Evolutionary conservation across 352 stramenopile genomes (phyloP).

Genomic region (Phytophthora capsici): DNA sequence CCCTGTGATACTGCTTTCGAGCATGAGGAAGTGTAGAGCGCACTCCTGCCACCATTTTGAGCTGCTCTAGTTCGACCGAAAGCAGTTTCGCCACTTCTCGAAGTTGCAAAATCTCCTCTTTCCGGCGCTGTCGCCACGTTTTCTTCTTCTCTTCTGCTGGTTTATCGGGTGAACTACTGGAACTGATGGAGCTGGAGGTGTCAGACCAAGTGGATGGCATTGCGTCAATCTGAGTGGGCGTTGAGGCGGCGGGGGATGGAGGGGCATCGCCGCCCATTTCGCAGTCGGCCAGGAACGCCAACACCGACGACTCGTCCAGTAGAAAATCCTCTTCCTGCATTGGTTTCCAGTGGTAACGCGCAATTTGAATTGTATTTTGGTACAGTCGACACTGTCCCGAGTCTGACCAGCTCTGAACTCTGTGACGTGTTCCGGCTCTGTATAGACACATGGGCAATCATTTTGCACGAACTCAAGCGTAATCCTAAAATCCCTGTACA

Average conservation of each 20-base stretch:
- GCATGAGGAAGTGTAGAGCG: conserved; percentile 22
- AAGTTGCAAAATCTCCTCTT: conserved; percentile 28
- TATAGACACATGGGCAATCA: conserved; percentile 19
- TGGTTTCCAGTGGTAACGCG: not conserved
- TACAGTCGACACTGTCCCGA: conserved; percentile 6
- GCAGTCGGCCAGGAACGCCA: conserved; percentile 33
- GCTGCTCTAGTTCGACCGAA: conserved; percentile 17
- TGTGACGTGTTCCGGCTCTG: conserved; percentile 7
- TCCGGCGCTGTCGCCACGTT: conserved; percentile 34
- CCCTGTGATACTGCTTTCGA: not conserved
- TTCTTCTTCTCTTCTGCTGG: conserved; percentile 16
- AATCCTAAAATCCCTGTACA: not conserved
- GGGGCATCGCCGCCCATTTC: conserved; percentile 6
- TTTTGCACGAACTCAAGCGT: conserved; percentile 15
- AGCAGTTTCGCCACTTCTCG: conserved; percentile 31
- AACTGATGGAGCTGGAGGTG: conserved; percentile 6
- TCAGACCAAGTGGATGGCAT: conserved; percentile 16
- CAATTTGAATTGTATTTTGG: conserved; percentile 17
- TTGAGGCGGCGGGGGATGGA: not conserved
- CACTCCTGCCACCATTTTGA: conserved; percentile 27
- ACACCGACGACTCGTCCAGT: conserved; percentile 31
- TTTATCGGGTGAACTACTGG: not conserved
- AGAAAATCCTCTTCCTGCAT: conserved; percentile 30
- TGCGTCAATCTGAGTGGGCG: not conserved
- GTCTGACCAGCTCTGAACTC: conserved; percentile 5